Evolutionary conservation across 306 rosid species (phyloP).

Genomic region (Quercus engelmannii): DNA sequence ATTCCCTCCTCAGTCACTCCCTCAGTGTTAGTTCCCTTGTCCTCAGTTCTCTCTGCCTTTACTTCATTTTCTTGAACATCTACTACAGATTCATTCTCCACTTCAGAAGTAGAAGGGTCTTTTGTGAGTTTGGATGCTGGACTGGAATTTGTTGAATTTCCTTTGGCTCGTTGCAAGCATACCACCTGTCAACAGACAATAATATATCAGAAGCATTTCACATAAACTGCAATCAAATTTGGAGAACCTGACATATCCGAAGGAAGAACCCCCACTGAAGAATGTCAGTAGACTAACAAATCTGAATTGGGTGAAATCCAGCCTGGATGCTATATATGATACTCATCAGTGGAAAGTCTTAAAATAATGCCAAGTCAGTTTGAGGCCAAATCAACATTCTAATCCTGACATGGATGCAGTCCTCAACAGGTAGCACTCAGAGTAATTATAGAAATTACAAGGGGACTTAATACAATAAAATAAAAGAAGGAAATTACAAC

Average conservation of each 20-base stretch:
- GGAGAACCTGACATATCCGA: slow-evolving; percentile 11
- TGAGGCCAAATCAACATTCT: neutral
- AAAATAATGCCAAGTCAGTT: neutral
- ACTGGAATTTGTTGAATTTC: slow-evolving; percentile 42
- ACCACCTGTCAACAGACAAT: slow-evolving; percentile 62
- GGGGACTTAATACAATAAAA: neutral
- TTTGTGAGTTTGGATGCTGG: slow-evolving; percentile 43
- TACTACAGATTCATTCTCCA: slow-evolving; percentile 50
- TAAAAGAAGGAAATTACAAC: neutral
- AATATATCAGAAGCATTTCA: slow-evolving; percentile 20
- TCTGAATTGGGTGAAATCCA: neutral
- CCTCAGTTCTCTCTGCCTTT: slow-evolving; percentile 58
- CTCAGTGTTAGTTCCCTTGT: slow-evolving; percentile 62
- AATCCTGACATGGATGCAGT: neutral
- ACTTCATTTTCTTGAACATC: slow-evolving; percentile 56
- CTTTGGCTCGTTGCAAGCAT: slow-evolving; percentile 73
- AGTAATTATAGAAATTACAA: neutral
- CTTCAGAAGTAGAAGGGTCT: slow-evolving; percentile 54
- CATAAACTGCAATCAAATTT: neutral
- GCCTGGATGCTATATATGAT: neutral
- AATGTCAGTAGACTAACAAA: slow-evolving; percentile 15
- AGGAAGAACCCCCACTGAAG: slow-evolving; percentile 3
- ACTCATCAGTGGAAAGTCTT: neutral
- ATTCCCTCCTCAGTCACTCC: slow-evolving; percentile 91
- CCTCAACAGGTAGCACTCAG: neutral